Conservation (phyloP, 164 flowering plant species). For the Tinospora cordifolia region DNA sequence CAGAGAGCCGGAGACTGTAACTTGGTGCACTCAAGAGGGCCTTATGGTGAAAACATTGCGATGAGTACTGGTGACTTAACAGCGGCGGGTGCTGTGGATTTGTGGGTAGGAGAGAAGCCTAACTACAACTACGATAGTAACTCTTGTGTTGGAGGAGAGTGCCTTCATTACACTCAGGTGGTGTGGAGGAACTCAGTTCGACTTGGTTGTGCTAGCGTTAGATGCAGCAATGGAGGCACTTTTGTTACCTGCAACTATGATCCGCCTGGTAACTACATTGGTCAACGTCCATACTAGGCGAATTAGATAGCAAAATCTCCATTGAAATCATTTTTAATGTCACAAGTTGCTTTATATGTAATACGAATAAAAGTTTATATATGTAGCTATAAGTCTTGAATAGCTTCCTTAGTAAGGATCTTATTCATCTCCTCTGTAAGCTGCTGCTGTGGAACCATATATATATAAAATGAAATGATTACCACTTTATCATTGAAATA, state of each 20-base stretch:
- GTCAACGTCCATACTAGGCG: conserved; percentile 24
- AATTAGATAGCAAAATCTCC: neutral
- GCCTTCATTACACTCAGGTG: conserved; percentile 42
- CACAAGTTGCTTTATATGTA: too few relatives aligned
- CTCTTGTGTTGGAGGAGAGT: conserved; percentile 27
- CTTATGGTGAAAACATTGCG: conserved; percentile 44
- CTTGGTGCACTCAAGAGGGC: conserved; percentile 27
- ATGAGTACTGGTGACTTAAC: conserved; percentile 17
- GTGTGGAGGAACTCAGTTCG: conserved; percentile 39
- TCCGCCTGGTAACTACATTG: conserved; percentile 25
- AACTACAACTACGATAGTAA: conserved; percentile 29
- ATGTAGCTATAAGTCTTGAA: too few relatives aligned
- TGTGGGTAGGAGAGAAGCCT: conserved; percentile 38
- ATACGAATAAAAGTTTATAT: too few relatives aligned
- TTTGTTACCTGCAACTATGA: conserved; percentile 30
- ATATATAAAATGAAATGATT: too few relatives aligned
- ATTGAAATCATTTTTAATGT: too few relatives aligned
- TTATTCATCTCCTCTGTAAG: too few relatives aligned
- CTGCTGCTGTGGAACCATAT: too few relatives aligned
- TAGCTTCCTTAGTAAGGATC: too few relatives aligned
- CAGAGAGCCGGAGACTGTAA: conserved; percentile 25
- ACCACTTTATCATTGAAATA: too few relatives aligned
- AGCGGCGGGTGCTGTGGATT: conserved; percentile 27
- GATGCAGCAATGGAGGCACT: conserved; percentile 27
- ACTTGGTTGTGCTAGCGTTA: conserved; percentile 38